Percentiles rank a stretch among this genome's conserved stretches.
These are phyloP conservation scores for Orbilia quercus DNA, from an alignment of 2,329 filamentous ascomycete genomes.

Conservation along the genomic window DNA sequence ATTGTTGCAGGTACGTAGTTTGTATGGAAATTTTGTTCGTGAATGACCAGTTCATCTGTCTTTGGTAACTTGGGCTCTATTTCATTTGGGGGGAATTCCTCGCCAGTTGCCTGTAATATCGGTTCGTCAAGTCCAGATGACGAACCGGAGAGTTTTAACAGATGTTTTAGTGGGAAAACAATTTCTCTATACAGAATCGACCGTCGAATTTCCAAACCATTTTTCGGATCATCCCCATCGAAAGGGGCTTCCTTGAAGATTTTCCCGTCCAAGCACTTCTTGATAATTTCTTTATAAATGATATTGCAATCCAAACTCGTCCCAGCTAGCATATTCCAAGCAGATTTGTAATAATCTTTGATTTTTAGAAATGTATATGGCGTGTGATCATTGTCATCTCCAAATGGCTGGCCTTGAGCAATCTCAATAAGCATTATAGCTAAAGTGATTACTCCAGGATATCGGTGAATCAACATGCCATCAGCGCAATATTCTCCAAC, in stretches of 20 bases:
- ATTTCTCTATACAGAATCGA: slow-evolving; percentile 43
- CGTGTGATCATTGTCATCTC: slow-evolving; percentile 5
- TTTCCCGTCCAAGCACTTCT: slow-evolving; percentile 42
- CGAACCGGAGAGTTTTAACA: slow-evolving; percentile 15
- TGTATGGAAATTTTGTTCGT: neutral
- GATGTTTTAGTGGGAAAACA: slow-evolving; percentile 40
- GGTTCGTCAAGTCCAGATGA: slow-evolving; percentile 5
- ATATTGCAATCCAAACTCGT: slow-evolving; percentile 36
- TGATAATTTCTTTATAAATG: slow-evolving; percentile 46
- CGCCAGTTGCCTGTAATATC: slow-evolving; percentile 7
- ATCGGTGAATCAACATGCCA: slow-evolving; percentile 36
- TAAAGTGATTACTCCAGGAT: slow-evolving; percentile 38
- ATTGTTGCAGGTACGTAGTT: neutral
- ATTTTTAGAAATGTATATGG: slow-evolving; percentile 21
- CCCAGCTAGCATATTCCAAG: slow-evolving; percentile 26
- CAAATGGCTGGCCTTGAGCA: slow-evolving; percentile 28
- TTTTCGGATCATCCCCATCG: slow-evolving; percentile 25
- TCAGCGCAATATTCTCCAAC: slow-evolving; percentile 33
- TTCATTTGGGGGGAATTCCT: neutral
- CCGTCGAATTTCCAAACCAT: slow-evolving; percentile 35
- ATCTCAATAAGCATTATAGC: slow-evolving; percentile 46
- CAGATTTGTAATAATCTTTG: slow-evolving; percentile 36
- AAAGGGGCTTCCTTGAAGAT: slow-evolving; percentile 40
- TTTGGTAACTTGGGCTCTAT: neutral
- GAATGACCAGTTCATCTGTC: neutral